Percentiles rank a stretch among this genome's conserved stretches.
phyloP scores from a whole-genome alignment of 257 asterid species.

The Solanum piurae region DNA sequence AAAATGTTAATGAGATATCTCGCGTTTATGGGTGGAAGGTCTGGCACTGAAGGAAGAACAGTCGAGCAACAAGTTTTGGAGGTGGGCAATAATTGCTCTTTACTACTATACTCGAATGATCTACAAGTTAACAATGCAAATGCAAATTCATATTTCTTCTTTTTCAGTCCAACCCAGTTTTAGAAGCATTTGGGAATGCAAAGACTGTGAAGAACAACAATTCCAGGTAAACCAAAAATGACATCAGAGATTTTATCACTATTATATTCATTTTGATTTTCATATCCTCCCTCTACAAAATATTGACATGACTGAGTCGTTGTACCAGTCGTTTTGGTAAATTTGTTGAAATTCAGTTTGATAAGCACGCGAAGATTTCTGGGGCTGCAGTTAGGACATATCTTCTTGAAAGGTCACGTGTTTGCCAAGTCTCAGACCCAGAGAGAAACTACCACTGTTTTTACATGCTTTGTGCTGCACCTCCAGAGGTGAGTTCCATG shows the following conservation, averaged over 20 bases:
- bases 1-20: conserved; percentile 96
- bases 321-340: conserved; percentile 93
- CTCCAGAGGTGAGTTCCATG: conserved; percentile 64
- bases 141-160: conserved; percentile 4
- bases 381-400: conserved; percentile 97
- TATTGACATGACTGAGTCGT: conserved; percentile 34
- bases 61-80: conserved; percentile 96
- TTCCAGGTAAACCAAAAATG: conserved; percentile 51
- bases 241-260: background rate
- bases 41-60: conserved; percentile 84
- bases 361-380: conserved; percentile 81
- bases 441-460: conserved; percentile 95
- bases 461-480: conserved; percentile 96
- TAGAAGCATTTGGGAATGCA: conserved; percentile 97
- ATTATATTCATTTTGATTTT: background rate
- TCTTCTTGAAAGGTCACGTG: conserved; percentile 90
- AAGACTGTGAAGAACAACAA: conserved; percentile 90
- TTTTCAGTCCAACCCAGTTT: conserved; percentile 84
- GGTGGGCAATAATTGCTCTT: conserved; percentile 34
- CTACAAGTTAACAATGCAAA: background rate
- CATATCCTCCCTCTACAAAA: conserved; percentile 15
- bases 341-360: conserved; percentile 94
- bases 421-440: conserved; percentile 93
- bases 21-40: conserved; percentile 95
- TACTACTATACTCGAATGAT: background rate